Base-by-base conservation (phyloP, 106 monocot species). In the Dendrobium huoshanense region DNA sequence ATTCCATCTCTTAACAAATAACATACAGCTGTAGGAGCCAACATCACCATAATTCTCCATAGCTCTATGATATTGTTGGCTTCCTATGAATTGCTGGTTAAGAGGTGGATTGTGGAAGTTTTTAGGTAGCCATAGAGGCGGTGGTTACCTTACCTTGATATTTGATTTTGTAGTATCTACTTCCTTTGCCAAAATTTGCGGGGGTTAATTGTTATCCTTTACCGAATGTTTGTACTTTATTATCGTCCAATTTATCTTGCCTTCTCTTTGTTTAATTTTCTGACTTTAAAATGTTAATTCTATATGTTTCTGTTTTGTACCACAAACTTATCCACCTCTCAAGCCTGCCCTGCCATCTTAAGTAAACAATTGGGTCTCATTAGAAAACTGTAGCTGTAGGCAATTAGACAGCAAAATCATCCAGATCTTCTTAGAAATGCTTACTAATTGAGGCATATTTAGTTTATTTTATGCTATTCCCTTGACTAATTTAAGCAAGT, bases 221-320 rank as follows among this genome's bases (percentile, higher is more conserved):
- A 22, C 61, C n/a, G 2, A 7, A 20, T 61, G 4, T 19, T 61
- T 61, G 19, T 61, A 61, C 4, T 61, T 22, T 22, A 61, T 61
- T n/a, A 20, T 61, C n/a, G 22, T 61, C 51, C 22, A 61, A 61
- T 61, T 61, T 4, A n/a, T n/a, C 61, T 61, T 22, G n/a, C 22
- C 22, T 20, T 61, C n/a, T 56, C 56, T 61, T n/a, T 61, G 61
- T 22, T 61, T 61, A 61, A 19, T 61, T 61, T 61, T 61, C 19
- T 61, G 61, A 56, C 61, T 61, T 22, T 61, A 61, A 61, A 19
- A 61, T 61, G 61, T 22, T 61, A 61, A 61, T 61, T 61, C 61
- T n/a, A 6, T 61, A 61, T 22, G n/a, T 61, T 5, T n/a, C 61
- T 61, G 61, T 61, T 61, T 20, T 61, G 8, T 22, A 61, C 61